Base-by-base conservation (phyloP, 257 asterid genomes). In the Solanum chmielewskii region DNA sequence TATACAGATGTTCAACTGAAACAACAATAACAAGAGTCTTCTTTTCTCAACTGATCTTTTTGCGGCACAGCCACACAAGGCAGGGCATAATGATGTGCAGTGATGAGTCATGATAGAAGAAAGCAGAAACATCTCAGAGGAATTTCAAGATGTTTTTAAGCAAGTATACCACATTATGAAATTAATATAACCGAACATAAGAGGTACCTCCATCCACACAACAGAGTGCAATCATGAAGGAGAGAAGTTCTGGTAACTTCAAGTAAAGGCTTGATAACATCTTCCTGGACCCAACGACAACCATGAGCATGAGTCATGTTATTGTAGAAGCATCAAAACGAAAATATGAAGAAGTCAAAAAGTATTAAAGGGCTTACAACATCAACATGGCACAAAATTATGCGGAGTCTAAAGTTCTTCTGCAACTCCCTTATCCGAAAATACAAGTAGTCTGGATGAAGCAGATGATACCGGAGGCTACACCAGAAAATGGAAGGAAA, bases 361-460 rank as follows among this genome's bases (percentile, higher is more conserved):
- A 60, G 69, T 86, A 49, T 73, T 42, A 56, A 75, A 47, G 88
- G 47, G 47, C 96, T 90, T 92, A 95, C 99, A 90, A 95, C 99
- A 89, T 97, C 99, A 91, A 97, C 98, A 88, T 97, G 98, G 95
- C 99, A 97, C 90, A 97, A 90, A 59, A 97, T 94, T 44, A 97
- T 94, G 44, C 98, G 96, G 86, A 97, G 99, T 93, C 94, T 96
- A 89, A 88, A 94, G 87, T 95, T 95, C 92, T 94, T 97, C 92
- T 92, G 99, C 93, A 95, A 91, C 88, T 97, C 99, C 90, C 98
- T 92, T 88, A 97, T 97, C 89, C 99, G 97, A 45, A 92, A 97
- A 92, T 95, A 97, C 78, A 95, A 93, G 92, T 96, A 97, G 91
- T 97, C 99, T 86, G 99, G 98, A 92, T 97, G 99, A 92, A 97